Conservation (phyloP, 2,329 filamentous ascomycete species). For the Didymosphaeria variabile region DNA sequence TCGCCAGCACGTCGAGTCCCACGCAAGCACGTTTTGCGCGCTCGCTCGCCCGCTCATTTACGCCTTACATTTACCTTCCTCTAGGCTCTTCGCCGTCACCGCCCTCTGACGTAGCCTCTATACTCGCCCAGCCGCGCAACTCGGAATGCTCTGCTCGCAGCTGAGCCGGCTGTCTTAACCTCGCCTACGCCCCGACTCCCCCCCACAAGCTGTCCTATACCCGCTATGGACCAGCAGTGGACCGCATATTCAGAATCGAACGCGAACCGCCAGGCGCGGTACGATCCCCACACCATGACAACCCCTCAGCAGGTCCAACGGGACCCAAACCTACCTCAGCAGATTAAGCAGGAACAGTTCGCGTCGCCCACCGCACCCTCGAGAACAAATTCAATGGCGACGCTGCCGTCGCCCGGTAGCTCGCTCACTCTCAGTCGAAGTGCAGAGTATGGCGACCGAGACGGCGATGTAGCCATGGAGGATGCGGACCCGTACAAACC, state of each 20-base stretch:
- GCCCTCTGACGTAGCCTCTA: conserved; percentile 19
- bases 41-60: conserved; percentile 17
- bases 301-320: conserved; percentile 45
- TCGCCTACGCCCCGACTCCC: conserved; percentile 22
- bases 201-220: conserved; percentile 13
- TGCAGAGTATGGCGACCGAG: conserved; percentile 52
- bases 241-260: conserved; percentile 47
- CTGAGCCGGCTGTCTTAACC: conserved; percentile 43
- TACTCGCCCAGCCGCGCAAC: conserved; percentile 30
- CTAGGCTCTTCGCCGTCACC: conserved; percentile 13
- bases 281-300: conserved; percentile 47
- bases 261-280: conserved; percentile 48
- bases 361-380: conserved; percentile 45
- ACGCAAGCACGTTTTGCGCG: conserved; percentile 22
- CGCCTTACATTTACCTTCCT: conserved; percentile 11
- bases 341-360: conserved; percentile 49
- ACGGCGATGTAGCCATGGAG: conserved; percentile 73
- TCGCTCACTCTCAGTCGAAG: conserved; percentile 40
- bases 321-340: conserved; percentile 41
- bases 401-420: conserved; percentile 46
- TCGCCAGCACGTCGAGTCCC: conserved; percentile 30
- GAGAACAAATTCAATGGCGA: conserved; percentile 48
- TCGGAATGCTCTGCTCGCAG: conserved; percentile 48
- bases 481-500: conserved; percentile 87
- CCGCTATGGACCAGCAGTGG: conserved; percentile 51